Evolutionary conservation across 1,284 basidiomycete species (phyloP).

Genomic region (Microbotryomycetes sp.): DNA sequence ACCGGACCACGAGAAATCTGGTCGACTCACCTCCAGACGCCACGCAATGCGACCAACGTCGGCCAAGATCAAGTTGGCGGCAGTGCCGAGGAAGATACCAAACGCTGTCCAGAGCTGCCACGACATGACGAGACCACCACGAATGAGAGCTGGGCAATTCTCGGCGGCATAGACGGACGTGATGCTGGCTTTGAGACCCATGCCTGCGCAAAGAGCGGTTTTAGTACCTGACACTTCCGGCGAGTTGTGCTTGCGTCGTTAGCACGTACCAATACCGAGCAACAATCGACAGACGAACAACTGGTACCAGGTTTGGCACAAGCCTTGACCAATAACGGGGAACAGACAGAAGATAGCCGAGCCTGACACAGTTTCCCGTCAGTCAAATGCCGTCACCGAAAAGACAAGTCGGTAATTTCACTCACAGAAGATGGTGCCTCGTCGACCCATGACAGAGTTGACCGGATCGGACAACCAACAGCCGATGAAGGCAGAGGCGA

Average conservation of each 20-base stretch:
- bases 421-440: slow-evolving; percentile 61
- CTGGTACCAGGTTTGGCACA: neutral
- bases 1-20: slow-evolving; percentile 4
- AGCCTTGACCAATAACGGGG: neutral
- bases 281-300: neutral
- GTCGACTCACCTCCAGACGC: neutral
- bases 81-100: slow-evolving; percentile 45
- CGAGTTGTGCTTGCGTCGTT: neutral
- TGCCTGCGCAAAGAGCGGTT: neutral
- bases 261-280: neutral
- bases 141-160: slow-evolving; percentile 45
- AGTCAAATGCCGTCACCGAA: too few species aligned
- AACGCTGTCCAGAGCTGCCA: slow-evolving; percentile 47
- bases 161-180: slow-evolving; percentile 42
- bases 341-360: neutral
- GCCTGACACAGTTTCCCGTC: too few species aligned
- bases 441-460: slow-evolving; percentile 49
- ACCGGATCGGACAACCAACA: slow-evolving; percentile 44
- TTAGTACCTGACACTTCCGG: neutral
- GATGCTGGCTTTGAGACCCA: neutral
- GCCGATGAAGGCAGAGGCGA: slow-evolving; percentile 39
- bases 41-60: neutral
- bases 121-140: slow-evolving; percentile 49
- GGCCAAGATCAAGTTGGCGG: slow-evolving; percentile 25
- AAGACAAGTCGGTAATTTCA: too few species aligned